phyloP scores from a whole-genome alignment of 768 basidiomycete species.

The Boletus patriciae region DNA sequence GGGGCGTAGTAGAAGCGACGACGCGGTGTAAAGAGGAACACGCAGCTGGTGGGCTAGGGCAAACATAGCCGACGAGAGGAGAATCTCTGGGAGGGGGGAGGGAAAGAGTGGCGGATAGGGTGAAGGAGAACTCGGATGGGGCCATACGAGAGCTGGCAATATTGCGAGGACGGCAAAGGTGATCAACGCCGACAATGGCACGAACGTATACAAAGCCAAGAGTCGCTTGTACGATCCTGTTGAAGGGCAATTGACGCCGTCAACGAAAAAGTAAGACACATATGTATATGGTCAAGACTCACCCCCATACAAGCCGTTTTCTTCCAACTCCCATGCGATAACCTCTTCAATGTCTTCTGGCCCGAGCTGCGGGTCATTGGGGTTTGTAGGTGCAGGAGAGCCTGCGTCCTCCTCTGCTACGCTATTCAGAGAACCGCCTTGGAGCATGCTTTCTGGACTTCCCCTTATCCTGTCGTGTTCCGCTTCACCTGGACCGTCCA shows the following conservation, averaged over 20 bases:
- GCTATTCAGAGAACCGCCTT: constrained; percentile 30
- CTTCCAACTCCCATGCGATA: constrained; percentile 47
- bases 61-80: constrained; percentile 59
- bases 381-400: constrained; percentile 4
- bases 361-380: constrained; percentile 18
- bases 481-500: constrained; percentile 27
- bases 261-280: not conserved
- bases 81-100: constrained; percentile 63
- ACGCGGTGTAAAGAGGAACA: constrained; percentile 36
- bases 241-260: constrained; percentile 1
- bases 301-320: constrained; percentile 53
- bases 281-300: constrained; percentile 16
- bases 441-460: constrained; percentile 39
- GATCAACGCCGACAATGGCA: constrained; percentile 54
- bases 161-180: constrained; percentile 50
- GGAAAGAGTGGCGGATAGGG: constrained; percentile 53
- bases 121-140: constrained; percentile 33
- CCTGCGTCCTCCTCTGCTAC: constrained; percentile 41
- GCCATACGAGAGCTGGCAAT: constrained; percentile 53
- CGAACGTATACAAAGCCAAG: constrained; percentile 55
- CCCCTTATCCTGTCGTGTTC: constrained; percentile 23
- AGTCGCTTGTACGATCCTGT: constrained; percentile 63
- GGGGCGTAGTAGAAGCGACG: constrained; percentile 32
- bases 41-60: constrained; percentile 31
- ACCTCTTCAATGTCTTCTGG: constrained; percentile 43